These are phyloP conservation scores for Dactylis glomerata DNA, from an alignment of 176 grass and related monocot genomes.

Conservation along the genomic window DNA sequence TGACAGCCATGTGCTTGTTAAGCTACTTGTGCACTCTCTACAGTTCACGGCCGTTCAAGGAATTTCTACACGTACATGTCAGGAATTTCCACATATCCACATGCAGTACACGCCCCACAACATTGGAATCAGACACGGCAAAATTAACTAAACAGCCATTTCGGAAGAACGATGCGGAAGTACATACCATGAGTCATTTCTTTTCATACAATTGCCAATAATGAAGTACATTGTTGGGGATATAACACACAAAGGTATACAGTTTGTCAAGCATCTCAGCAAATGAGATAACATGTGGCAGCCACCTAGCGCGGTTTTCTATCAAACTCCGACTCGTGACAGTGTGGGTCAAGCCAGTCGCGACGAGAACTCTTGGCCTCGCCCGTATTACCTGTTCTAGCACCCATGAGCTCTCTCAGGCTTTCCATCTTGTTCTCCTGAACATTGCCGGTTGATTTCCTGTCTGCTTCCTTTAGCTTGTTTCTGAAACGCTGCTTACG, in stretches of 20 bases:
- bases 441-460: slow-evolving; percentile 41
- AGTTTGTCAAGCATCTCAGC: slow-evolving; percentile 6
- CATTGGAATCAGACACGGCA: not conserved
- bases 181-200: not conserved
- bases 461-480: slow-evolving; percentile 87
- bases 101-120: not conserved
- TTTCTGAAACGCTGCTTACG: slow-evolving; percentile 77
- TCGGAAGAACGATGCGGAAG: not conserved
- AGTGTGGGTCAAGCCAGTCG: slow-evolving; percentile 90
- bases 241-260: not conserved
- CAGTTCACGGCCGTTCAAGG: not conserved
- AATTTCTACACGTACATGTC: too few relatives aligned
- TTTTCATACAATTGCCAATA: not conserved
- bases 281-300: not conserved
- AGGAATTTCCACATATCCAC: not conserved
- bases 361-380: slow-evolving; percentile 42
- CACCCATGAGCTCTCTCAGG: slow-evolving; percentile 62
- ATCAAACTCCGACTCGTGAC: slow-evolving; percentile 82
- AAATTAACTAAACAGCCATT: not conserved
- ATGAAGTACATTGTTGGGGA: not conserved
- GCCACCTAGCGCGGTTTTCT: slow-evolving; percentile 37
- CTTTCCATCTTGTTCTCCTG: slow-evolving; percentile 71
- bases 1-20: not conserved
- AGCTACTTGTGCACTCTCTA: not conserved
- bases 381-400: slow-evolving; percentile 26